Evolutionary conservation across 2,329 filamentous ascomycete genomes (phyloP).

Genomic region (Epichloe coenophiala): DNA sequence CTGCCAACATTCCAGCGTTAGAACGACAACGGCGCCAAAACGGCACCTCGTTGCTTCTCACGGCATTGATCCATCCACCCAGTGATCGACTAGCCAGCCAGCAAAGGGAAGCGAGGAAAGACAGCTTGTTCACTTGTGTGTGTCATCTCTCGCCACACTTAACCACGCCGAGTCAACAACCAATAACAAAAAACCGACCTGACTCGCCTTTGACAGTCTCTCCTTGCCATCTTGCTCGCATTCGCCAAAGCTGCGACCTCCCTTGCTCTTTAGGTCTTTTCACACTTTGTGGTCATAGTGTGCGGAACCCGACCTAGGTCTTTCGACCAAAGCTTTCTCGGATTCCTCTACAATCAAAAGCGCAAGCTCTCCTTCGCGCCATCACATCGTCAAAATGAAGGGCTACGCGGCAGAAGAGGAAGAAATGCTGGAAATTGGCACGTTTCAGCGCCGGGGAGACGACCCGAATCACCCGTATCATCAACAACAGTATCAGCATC

Average conservation of each 20-base stretch:
- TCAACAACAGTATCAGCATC: constrained; percentile 11
- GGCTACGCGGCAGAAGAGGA: constrained; percentile 17
- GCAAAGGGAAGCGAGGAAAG: neutral
- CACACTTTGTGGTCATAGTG: neutral
- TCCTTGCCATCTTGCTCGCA: neutral
- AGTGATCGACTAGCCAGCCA: no score
- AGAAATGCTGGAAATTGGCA: constrained; percentile 23
- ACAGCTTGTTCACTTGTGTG: neutral
- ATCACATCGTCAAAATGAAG: constrained; percentile 13
- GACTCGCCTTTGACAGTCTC: neutral
- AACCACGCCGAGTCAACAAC: neutral
- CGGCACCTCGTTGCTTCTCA: neutral
- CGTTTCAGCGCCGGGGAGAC: constrained; percentile 9
- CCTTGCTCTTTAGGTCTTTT: neutral
- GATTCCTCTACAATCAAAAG: neutral
- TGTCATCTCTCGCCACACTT: neutral
- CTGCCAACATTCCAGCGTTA: constrained; percentile 1
- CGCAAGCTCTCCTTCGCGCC: neutral
- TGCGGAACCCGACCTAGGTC: neutral
- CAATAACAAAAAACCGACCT: neutral
- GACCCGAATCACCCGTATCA: constrained; percentile 1
- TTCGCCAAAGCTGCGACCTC: neutral
- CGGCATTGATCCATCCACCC: neutral
- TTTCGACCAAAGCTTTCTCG: neutral
- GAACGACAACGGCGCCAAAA: neutral